Percentiles rank a stretch among this genome's conserved stretches.
phyloP scores from a whole-genome alignment of 805 yeast genomes.

The Metschnikowia dekortorum region DNA sequence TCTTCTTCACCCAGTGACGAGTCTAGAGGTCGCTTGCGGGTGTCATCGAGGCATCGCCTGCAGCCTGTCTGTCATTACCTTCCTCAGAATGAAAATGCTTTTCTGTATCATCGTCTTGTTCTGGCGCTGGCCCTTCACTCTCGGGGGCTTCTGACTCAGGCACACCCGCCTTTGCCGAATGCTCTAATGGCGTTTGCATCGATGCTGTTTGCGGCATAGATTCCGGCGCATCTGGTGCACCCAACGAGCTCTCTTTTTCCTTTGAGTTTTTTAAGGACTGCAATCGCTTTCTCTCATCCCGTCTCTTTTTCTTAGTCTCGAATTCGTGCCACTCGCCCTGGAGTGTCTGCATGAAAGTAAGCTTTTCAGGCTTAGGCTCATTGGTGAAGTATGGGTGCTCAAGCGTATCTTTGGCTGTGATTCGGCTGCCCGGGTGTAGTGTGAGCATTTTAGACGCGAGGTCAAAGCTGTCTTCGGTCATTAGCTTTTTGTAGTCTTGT shows the following conservation, averaged over 20 bases:
- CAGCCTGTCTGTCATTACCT: background rate
- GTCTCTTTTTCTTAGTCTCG: slow-evolving; percentile 79
- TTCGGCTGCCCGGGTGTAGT: slow-evolving; percentile 65
- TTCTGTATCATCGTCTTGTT: slow-evolving; percentile 4
- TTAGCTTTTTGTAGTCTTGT: slow-evolving; percentile 30
- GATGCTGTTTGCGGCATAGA: background rate
- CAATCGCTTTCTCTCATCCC: slow-evolving; percentile 41
- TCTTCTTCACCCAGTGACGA: background rate
- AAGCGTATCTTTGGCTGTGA: slow-evolving; percentile 67
- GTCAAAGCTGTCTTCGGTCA: slow-evolving; percentile 53
- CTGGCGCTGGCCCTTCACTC: slow-evolving; percentile 2
- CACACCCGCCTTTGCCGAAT: background rate
- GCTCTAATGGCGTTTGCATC: slow-evolving; percentile 9
- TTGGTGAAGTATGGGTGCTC: slow-evolving; percentile 65
- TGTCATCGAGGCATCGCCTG: background rate
- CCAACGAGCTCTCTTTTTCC: slow-evolving; percentile 11
- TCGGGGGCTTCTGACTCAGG: background rate
- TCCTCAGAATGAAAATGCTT: background rate
- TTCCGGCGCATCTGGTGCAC: background rate
- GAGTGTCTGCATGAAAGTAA: slow-evolving; percentile 50
- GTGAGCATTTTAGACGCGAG: slow-evolving; percentile 60
- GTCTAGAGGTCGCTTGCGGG: background rate
- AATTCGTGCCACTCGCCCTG: slow-evolving; percentile 96
- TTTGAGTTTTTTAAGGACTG: slow-evolving; percentile 23
- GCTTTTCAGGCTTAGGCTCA: slow-evolving; percentile 61